Base-by-base conservation (phyloP, 108 stramenopile species). In the Cylindrotheca closterium region DNA sequence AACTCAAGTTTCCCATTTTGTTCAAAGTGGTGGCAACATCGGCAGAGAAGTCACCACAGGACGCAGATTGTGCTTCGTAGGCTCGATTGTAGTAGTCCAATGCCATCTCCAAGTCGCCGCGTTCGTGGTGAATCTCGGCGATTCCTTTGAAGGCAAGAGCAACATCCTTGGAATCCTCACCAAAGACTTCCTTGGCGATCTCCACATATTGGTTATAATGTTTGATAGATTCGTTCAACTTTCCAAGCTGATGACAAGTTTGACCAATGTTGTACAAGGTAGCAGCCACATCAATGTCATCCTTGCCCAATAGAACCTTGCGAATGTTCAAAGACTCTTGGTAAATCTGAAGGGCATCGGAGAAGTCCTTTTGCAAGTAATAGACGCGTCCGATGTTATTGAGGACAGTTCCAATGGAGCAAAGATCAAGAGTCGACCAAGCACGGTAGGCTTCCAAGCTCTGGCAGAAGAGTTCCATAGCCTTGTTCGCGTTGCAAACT, bases 191-290 rank as follows among this genome's bases (percentile, higher is more conserved):
- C 25, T 58, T 60, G 5, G 80, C 82, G 51, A 89, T 74, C 1
- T 47, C 28, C 31, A 83, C 51, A 60, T 83, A 89, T 33, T 79
- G 73, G 47, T 70, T 49, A 66, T 84, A 89, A 29, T 67, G 58
- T 18, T 29, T 17, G 54, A 86, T 71, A 1, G 88, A 79, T 47
- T 82, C 55, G 18, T 70, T 66, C 1, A 77, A 55, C 21, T 79
- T 31, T 3, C 78, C 74, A 2, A 72, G 55, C 32, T 86, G 84
- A 50, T 86, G 88, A 31, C 68, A 55, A 4, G 84, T 75, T 64
- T 89, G 88, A 4, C 84, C 88, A 32, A 78, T 76, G 59, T 89
- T 89, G 67, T 85, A 83, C 2, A 83, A 65, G 7, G 83, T 86
- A 17, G 88, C 88, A 4, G 84, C 88, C 50, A 84, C 68, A 63